These are phyloP conservation scores for Fusarium papillatum DNA, from an alignment of 2,329 filamentous ascomycete species.

Conservation along the genomic window DNA sequence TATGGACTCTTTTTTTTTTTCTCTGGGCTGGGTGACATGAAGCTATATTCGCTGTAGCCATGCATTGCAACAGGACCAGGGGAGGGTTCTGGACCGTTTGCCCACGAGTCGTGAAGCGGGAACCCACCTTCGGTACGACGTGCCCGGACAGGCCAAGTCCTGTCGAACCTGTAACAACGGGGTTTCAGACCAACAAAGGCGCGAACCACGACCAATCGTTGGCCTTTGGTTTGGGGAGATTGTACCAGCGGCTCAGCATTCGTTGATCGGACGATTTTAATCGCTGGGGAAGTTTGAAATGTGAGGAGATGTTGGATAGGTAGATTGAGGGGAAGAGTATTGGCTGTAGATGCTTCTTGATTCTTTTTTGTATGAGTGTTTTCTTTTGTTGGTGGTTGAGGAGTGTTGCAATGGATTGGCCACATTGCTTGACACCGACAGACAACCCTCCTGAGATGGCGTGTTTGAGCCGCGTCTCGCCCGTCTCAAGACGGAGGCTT, in stretches of 20 bases:
- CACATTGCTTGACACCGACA: conserved; percentile 24
- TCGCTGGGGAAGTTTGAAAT: neutral
- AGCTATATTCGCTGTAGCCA: neutral
- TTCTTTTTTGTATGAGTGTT: neutral
- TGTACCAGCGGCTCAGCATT: neutral
- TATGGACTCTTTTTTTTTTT: neutral
- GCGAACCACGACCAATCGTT: conserved; percentile 25
- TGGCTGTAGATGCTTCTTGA: neutral
- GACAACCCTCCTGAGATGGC: conserved; percentile 35
- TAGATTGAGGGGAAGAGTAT: neutral
- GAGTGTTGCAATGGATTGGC: neutral
- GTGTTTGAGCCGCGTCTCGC: conserved; percentile 27
- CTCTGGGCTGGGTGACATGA: neutral
- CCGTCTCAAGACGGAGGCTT: neutral
- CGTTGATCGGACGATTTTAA: conserved; percentile 12
- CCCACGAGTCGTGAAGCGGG: conserved; percentile 13
- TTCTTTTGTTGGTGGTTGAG: neutral
- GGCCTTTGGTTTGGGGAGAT: neutral
- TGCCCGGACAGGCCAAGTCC: conserved; percentile 33
- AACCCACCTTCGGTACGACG: conserved; percentile 32
- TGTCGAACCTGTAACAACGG: conserved; percentile 44
- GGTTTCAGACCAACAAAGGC: conserved; percentile 36
- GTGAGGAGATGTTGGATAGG: neutral
- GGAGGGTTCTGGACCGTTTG: neutral
- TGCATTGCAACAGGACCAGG: neutral